Base-by-base conservation (phyloP, 345 rosid genomes). In the Clarkia xantiana region DNA sequence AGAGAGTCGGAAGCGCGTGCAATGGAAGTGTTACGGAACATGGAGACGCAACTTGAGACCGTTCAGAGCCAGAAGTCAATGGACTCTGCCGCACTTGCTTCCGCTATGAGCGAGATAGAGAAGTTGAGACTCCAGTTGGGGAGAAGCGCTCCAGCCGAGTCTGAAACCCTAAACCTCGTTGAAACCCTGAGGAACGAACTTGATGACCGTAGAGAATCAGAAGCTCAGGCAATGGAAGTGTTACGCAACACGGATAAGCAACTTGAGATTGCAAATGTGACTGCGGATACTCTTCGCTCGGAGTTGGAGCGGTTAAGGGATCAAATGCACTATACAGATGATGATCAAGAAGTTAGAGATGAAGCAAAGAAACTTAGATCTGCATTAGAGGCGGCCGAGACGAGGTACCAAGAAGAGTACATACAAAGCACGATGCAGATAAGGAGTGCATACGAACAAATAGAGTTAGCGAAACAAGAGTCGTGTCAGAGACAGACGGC, bases 41-140 rank as follows among this genome's bases (percentile, higher is more conserved):
- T 82, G 18, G 70, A 78, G 63, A 72, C 71, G 68, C 84, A 82
- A 40, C 49, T 80, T 42, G 95, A 82, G 73, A 61, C 99, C 36
- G 65, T 87, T 60, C 95, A 80, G 67, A 84, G 79, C 64, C 96
- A 84, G 51, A 81, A 87, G 42, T 62, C 77, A 0, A 70, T 91
- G 76, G 95, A 91, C 67, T 78, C 94, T 1, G 68, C 95, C 23
- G 86, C 87, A 54, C 56, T 86, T 42, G 70, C 75, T 58, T 81
- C 98, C 18, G 76, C 94, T 25, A 72, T 84, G 80, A 91, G 74
- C 61, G 98, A 91, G 65, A 81, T 82, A 23, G 91, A 84, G 68
- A 84, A 76, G 80, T 84, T 91, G 57, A 91, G 80, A 69, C 68
- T 62, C 14, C 98, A 86, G 74, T n/a, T n/a, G n/a, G n/a, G n/a